A percentile compares a stretch with the other conserved stretches of the same genome.
Evolutionary conservation across 2,329 filamentous ascomycete species (phyloP).

Genomic region (Cercospora nicotianae): DNA sequence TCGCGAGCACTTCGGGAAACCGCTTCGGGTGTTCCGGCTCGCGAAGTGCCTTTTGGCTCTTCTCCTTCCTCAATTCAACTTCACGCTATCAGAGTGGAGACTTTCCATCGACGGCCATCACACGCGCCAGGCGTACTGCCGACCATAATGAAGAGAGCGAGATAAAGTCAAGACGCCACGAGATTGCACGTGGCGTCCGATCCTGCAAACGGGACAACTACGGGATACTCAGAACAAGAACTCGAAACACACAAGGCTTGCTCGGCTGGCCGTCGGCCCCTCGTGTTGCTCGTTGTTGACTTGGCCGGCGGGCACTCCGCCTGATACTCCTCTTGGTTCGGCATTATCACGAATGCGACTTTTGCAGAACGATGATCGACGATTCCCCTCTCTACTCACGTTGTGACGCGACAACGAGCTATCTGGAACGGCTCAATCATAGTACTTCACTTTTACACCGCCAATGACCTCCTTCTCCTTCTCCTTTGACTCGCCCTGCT

Average conservation of each 20-base stretch:
- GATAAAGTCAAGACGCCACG: background rate
- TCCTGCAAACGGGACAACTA: background rate
- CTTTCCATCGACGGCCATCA: background rate
- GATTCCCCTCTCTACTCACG: background rate
- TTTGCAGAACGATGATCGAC: background rate
- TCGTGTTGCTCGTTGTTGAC: background rate
- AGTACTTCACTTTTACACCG: constrained; percentile 39
- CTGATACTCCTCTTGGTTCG: background rate
- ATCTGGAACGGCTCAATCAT: constrained; percentile 24
- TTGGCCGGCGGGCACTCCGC: background rate
- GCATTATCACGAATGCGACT: background rate
- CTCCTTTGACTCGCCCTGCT: constrained; percentile 25
- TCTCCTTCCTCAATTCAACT: background rate
- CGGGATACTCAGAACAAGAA: background rate
- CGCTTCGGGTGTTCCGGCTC: background rate
- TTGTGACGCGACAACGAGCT: background rate
- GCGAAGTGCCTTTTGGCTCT: background rate
- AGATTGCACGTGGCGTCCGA: background rate
- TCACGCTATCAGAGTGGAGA: background rate
- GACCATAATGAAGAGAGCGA: background rate
- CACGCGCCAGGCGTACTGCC: background rate
- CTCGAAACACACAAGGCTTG: background rate
- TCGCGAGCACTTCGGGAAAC: background rate
- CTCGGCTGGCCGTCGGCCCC: background rate
- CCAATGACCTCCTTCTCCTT: constrained; percentile 36